Base-by-base conservation (phyloP, 306 rosid species). In the Prunus mume region DNA sequence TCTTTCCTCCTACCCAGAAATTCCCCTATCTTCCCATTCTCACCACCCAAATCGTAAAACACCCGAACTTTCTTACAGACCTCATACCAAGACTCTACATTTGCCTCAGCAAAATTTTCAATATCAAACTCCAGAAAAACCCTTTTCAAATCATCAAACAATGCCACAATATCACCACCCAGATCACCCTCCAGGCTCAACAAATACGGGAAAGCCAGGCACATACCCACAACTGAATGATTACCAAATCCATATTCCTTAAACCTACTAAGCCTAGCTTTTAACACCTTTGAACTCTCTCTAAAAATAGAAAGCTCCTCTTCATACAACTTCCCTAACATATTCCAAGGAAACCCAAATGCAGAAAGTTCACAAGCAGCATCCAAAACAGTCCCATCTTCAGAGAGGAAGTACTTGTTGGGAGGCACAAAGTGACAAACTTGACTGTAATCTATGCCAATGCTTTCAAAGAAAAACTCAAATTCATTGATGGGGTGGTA, bases 291-390 rank as follows among this genome's bases (percentile, higher is more conserved):
- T 0, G 66, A 32, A 79, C 81, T 83, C 62, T 57, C 69, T 13
- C 71, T 64, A 74, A 93, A 89, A 70, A 89, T 72, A 19, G 73
- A 86, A 70, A 38, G 50, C 65, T 83, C 86, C 79, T 85, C 91
- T 70, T 30, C 49, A 58, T 84, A 91, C 82, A 93, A 20, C 54
- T 71, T 65, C 58, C 98, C 98, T 68, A 93, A 77, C 83, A 19
- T 86, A 54, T 81, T 85, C 98, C 98, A 93, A 0, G 97, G 98
- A 80, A 93, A 91, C 70, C 98, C 98, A 65, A 83, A 93, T 24
- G 68, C 90, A 5, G 63, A 76, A 19, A 93, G 97, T 0, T 74
- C 88, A 85, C 76, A 80, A 68, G 98, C 91, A 24, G 87, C 85
- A 82, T 80, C 73, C 27, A 93, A 65, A 75, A 88, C 74, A 18